Percentiles rank a stretch among this genome's conserved stretches.
phyloP scores from a whole-genome alignment of 495 filamentous ascomycete species.

The Penicillium lividum region DNA sequence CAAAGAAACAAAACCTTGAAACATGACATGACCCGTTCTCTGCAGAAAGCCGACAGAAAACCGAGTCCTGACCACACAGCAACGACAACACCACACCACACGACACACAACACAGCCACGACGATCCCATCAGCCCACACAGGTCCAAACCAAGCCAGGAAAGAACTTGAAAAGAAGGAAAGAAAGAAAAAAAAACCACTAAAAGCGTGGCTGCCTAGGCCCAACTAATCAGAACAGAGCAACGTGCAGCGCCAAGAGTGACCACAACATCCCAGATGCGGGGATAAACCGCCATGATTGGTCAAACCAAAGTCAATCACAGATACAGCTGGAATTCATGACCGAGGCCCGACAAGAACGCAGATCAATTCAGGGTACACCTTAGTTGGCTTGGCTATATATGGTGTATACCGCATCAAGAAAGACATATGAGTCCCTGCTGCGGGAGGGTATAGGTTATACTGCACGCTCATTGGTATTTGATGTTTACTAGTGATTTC shows the following conservation, averaged over 20 bases:
- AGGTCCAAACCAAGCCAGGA: not conserved
- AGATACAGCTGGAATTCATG: not conserved
- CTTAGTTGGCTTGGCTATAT: too few relatives aligned
- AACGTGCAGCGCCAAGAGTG: not conserved
- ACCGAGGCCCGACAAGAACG: not conserved
- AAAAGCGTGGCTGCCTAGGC: not conserved
- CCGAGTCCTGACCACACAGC: not conserved
- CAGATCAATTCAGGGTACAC: not conserved
- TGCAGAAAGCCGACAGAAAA: not conserved
- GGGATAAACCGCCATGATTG: not conserved
- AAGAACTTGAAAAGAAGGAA: not conserved
- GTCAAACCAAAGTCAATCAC: not conserved
- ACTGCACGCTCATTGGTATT: not conserved
- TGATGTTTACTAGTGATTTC: not conserved
- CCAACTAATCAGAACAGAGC: not conserved
- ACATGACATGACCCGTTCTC: not conserved
- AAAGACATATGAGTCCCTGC: not conserved
- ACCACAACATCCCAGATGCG: not conserved
- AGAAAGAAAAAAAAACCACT: not conserved
- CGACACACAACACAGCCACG: constrained; percentile 4
- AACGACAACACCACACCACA: not conserved
- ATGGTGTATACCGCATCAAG: not conserved
- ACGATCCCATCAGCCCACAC: constrained; percentile 1
- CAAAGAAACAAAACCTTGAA: not conserved
- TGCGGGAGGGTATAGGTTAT: not conserved